Conservation (phyloP, 169 alveolate genomes). For the Plasmodium fragile region DNA sequence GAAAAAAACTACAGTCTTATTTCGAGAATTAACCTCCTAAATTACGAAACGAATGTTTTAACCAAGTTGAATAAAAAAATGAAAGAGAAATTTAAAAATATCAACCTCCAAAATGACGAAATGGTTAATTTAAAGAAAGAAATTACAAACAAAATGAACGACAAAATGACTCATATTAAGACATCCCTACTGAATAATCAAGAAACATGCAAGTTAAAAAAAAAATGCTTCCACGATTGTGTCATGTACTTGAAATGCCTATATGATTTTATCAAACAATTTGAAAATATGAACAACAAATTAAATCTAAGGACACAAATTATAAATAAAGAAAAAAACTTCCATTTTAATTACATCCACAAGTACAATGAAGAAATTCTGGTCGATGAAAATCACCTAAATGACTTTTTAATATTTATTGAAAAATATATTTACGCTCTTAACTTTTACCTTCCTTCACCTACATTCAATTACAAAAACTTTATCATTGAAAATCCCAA, state of each 20-base stretch:
- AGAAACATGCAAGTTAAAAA: conserved; percentile 68
- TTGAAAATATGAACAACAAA: conserved; percentile 64
- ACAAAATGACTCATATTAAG: conserved; percentile 47
- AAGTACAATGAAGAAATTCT: conserved; percentile 67
- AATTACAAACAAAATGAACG: conserved; percentile 59
- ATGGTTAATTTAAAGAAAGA: conserved; percentile 31
- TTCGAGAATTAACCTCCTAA: conserved; percentile 64
- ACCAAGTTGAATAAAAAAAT: conserved; percentile 60
- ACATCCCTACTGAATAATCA: conserved; percentile 45
- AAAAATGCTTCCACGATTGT: conserved; percentile 71
- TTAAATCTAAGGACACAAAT: conserved; percentile 65
- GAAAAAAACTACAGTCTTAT: conserved; percentile 74
- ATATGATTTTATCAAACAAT: conserved; percentile 58
- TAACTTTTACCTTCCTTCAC: conserved; percentile 61
- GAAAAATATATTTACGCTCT: conserved; percentile 72
- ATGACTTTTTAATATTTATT: conserved; percentile 66
- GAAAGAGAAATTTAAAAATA: conserved; percentile 62
- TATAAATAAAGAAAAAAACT: conserved; percentile 57
- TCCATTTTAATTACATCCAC: conserved; percentile 70
- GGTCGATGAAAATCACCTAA: conserved; percentile 62
- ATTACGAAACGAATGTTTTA: conserved; percentile 69
- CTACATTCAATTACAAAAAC: conserved; percentile 56
- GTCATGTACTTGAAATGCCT: conserved; percentile 40
- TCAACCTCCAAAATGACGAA: conserved; percentile 58
- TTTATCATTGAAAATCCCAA: conserved; percentile 28